These are phyloP conservation scores for Zoysia matrella DNA, from an alignment of 202 grass and related monocot genomes.

Conservation along the genomic window DNA sequence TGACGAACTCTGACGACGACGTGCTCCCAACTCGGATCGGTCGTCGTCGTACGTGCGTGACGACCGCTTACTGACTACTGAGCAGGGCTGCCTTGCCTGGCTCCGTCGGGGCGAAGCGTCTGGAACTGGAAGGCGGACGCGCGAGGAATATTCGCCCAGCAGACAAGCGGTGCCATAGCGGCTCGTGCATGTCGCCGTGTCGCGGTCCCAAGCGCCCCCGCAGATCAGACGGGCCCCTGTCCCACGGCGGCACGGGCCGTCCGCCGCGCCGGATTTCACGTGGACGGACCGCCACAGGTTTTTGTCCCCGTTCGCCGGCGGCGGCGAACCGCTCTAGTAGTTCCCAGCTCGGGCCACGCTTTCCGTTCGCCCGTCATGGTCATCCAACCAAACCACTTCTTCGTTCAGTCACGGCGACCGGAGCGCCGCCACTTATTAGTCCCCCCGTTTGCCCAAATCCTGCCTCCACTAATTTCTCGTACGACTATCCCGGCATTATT, in stretches of 20 bases:
- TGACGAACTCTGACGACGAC: not conserved
- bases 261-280: not conserved
- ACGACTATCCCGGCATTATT: slow-evolving; percentile 5
- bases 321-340: not conserved
- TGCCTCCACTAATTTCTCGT: not conserved
- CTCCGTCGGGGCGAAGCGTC: not conserved
- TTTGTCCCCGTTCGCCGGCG: not conserved
- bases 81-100: not conserved
- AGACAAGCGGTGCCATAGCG: not conserved
- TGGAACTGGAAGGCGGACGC: not conserved
- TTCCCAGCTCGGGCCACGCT: not conserved
- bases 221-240: not conserved
- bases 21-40: not conserved
- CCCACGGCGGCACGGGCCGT: not conserved
- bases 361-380: not conserved
- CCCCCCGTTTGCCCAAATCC: not conserved
- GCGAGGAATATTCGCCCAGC: not conserved
- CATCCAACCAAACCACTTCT: not conserved
- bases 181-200: not conserved
- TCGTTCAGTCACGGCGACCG: not conserved
- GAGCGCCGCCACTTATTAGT: not conserved
- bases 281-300: not conserved
- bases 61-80: not conserved
- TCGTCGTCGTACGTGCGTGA: not conserved
- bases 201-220: not conserved